Base-by-base conservation (phyloP, 345 rosid species). In the Melaleuca quinquenervia region DNA sequence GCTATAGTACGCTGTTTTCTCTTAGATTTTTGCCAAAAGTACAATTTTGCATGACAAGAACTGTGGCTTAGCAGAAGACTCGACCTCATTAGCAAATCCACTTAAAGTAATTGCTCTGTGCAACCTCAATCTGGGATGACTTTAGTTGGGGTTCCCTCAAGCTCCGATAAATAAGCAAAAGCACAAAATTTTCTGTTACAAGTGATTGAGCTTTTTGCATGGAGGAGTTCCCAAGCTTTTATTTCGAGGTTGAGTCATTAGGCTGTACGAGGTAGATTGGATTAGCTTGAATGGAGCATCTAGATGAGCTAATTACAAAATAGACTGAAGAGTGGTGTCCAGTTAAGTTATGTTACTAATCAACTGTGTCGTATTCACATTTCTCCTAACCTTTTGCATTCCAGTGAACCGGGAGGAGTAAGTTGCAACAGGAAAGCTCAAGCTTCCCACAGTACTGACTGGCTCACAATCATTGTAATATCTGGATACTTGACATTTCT, bases 391-490 rank as follows among this genome's bases (percentile, higher is more conserved):
- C n/a, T 32, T 82, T 26, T 84, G 84, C 58, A 83, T 82, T 82
- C 64, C 94, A 97, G 99, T 89, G 99, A 97, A 90, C 99, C 99
- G 9, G 97, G 91, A 13, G 99, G 98, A 5, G 95, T 92, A 91
- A 93, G 89, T 86, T 97, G 99, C 92, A 95, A 96, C 88, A 91
- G 94, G 89, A 95, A 93, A 87, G 94, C 97, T 83, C 97, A 95
- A 88, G 93, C 94, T 90, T 94, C 98, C 52, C 90, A 88, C 85
- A 92, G 90, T 89, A 97, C 98, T 11, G 99, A 97, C 50, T 97
- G 99, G 99, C 96, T 97, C 70, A 96, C 97, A 50, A 95, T 97
- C 88, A 96, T 97, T 87, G 99, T 96, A 97, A 93, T 86, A n/a
- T 62, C 55, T 22, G 3, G 48, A 70, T 70, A 18, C 80, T 70